Evolutionary conservation across 495 filamentous ascomycete genomes (phyloP).

Genomic region (Hyphodiscus hymeniophilus): DNA sequence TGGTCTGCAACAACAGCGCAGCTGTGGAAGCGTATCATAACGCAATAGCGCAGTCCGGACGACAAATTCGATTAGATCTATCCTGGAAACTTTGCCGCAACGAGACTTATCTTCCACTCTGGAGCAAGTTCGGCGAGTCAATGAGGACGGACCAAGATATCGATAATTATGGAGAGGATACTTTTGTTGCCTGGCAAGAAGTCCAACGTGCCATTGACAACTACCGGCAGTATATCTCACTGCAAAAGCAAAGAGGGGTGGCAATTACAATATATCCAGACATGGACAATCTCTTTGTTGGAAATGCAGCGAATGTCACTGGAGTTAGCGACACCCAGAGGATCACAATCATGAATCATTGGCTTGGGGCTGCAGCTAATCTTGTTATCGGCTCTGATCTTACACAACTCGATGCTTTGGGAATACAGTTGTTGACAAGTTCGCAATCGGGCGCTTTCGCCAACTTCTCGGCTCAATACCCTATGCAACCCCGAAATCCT

Average conservation of each 20-base stretch:
- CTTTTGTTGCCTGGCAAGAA: constrained; percentile 22
- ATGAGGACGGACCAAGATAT: constrained; percentile 27
- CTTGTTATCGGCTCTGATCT: constrained; percentile 25
- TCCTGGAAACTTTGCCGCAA: constrained; percentile 28
- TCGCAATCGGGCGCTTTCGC: constrained; percentile 16
- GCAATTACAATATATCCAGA: constrained; percentile 25
- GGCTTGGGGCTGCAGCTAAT: constrained; percentile 27
- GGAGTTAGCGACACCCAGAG: constrained; percentile 24
- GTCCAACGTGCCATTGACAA: constrained; percentile 27
- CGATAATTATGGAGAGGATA: constrained; percentile 21
- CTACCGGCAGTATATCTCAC: constrained; percentile 26
- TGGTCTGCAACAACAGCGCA: constrained; percentile 18
- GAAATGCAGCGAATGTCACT: constrained; percentile 21
- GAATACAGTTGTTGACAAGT: constrained; percentile 18
- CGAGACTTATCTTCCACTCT: constrained; percentile 19
- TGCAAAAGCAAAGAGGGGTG: constrained; percentile 12
- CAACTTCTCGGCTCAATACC: constrained; percentile 18
- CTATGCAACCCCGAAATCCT: constrained; percentile 28
- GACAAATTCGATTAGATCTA: constrained; percentile 23
- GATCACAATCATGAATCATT: constrained; percentile 25
- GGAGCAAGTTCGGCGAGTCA: constrained; percentile 22
- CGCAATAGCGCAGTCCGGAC: constrained; percentile 23
- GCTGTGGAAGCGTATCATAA: constrained; percentile 21
- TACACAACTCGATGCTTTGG: constrained; percentile 20
- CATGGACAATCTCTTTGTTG: constrained; percentile 26